Evolutionary conservation across 768 basidiomycete genomes (phyloP), one percentile per base, ranked within the genome.

Genomic region (Leccinum ochraceum): DNA sequence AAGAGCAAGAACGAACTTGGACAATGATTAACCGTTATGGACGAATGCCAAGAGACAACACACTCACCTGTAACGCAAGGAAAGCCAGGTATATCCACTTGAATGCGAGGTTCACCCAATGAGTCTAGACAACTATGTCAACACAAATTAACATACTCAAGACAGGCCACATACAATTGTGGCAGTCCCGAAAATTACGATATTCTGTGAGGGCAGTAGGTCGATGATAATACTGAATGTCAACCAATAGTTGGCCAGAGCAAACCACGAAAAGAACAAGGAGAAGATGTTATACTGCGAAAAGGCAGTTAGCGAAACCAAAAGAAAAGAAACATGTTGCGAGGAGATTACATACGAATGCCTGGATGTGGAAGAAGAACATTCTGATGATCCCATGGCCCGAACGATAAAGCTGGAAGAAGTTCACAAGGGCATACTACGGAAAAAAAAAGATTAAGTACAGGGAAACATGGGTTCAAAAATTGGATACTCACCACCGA

Each of bases 181-280:
- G 0, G 69, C 76, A 32, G 86, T 94, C 48, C 92, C 93, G 63
- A 97, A 97, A 56, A 95, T 77, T 51, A 78, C 62, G 60, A 86
- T 80, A 0, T 60, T 10, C 36, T 74, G 67, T 72, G 79, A 55
- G 59, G 90, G 24, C 14, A 95, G 80, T 46, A 97, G 83, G 68
- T 94, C 87, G 81, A 96, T 92, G 74, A 96, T 93, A 76, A 96
- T 95, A 62, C 87, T 88, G 81, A 96, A 96, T n/a, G 92, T 95
- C 60, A 97, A 78, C 92, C 93, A 97, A 49, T 95, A 78, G 71
- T 95, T 95, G 64, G 94, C 93, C 60, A 95, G 75, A 3, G 93
- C 87, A 76, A 97, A 96, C 93, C 94, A 98, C 9, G 90, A 87
- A 79, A 98, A 95, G 66, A 95, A 66, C 60, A 98, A 80, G 32